Conservation (phyloP, 306 rosid species). For the Vicia faba region DNA sequence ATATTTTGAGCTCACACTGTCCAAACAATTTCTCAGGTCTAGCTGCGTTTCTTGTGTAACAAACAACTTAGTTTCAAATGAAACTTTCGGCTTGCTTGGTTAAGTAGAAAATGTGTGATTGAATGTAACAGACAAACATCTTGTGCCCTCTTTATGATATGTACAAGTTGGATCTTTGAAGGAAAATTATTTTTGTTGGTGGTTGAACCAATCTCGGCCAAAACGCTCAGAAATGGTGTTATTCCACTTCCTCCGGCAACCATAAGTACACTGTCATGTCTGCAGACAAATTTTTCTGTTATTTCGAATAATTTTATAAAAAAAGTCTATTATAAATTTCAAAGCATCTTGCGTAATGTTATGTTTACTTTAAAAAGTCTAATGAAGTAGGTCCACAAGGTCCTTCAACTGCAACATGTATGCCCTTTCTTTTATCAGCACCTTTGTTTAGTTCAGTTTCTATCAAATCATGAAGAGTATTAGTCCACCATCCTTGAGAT, state of each 20-base stretch:
- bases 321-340: constrained; percentile 3
- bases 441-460: constrained; percentile 51
- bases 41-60: constrained; percentile 74
- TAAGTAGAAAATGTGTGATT: constrained; percentile 57
- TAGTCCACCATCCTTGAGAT: constrained; percentile 85
- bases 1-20: constrained; percentile 46
- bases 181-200: constrained; percentile 44
- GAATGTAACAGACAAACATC: constrained; percentile 64
- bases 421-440: constrained; percentile 47
- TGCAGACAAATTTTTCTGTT: constrained; percentile 45
- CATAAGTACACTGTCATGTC: constrained; percentile 70
- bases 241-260: constrained; percentile 91
- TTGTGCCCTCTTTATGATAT: constrained; percentile 62
- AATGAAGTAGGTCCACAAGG: constrained; percentile 84
- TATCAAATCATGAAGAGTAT: constrained; percentile 62
- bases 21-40: constrained; percentile 47
- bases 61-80: constrained; percentile 61
- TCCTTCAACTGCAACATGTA: constrained; percentile 82
- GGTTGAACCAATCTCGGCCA: constrained; percentile 62
- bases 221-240: constrained; percentile 84
- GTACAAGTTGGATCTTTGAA: constrained; percentile 61
- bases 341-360: constrained; percentile 2
- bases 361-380: constrained; percentile 63
- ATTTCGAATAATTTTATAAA: constrained; percentile 24
- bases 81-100: constrained; percentile 46